These are phyloP conservation scores for Solanum piurae DNA, from an alignment of 257 asterid species.

Conservation along the genomic window DNA sequence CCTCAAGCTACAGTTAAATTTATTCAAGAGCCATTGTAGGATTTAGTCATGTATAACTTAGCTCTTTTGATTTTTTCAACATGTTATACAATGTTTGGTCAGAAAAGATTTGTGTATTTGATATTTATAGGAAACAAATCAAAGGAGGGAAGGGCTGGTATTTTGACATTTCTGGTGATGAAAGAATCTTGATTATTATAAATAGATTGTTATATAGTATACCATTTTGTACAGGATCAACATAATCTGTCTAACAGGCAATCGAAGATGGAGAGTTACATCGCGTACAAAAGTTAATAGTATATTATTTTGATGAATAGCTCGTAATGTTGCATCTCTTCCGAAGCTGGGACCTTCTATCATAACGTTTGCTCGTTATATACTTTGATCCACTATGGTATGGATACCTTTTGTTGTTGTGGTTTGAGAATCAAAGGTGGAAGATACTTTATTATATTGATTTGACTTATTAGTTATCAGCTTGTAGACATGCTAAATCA, in stretches of 20 bases:
- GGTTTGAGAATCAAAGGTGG: too few species aligned
- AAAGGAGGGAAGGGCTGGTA: not conserved
- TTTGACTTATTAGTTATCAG: too few species aligned
- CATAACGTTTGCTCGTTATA: not conserved
- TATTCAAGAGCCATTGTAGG: slow-evolving; percentile 26
- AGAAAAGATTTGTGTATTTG: not conserved
- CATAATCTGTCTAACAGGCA: not conserved
- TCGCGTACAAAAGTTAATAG: too few species aligned
- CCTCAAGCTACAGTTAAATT: slow-evolving; percentile 55
- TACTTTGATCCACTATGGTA: not conserved
- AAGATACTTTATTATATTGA: too few species aligned
- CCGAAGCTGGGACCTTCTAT: not conserved
- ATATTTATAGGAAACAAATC: not conserved
- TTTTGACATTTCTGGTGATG: not conserved
- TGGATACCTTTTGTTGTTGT: too few species aligned
- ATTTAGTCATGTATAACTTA: not conserved
- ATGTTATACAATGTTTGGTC: not conserved
- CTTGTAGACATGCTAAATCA: too few species aligned
- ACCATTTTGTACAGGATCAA: not conserved
- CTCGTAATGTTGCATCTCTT: not conserved
- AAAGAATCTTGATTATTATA: not conserved
- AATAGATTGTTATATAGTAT: not conserved
- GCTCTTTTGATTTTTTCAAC: not conserved
- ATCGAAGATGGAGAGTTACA: not conserved
- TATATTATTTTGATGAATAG: not conserved